Base-by-base conservation (phyloP, 1,284 basidiomycete genomes). In the Hemileia vastatrix region DNA sequence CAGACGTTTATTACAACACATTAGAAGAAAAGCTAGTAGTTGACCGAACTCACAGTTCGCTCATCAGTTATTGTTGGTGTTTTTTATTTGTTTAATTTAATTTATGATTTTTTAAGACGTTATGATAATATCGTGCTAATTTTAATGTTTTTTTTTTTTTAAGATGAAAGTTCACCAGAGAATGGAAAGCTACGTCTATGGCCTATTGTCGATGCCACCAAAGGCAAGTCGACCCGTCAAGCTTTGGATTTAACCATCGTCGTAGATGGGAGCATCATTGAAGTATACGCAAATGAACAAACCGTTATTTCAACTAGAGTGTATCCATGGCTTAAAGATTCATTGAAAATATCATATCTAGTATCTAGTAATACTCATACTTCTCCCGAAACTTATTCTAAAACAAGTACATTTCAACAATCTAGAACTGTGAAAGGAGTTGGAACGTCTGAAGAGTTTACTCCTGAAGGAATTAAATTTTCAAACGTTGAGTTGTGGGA, bases 241-340 rank as follows among this genome's bases (percentile, higher is more conserved):
- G 54, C 58, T 1, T 67, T 75, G 44, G 62, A 68, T 32, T 57
- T 75, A 27, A 66, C 65, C 0, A 66, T 76, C n/a, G 60, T 73
- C 23, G 58, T 75, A 24, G 74, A 76, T 60, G 67, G 69, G 57
- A 70, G 70, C 33, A 59, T 74, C 9, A 44, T 76, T n/a, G 73
- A 76, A 52, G 68, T 76, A 13, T 70, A 70, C 44, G 71, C 72
- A n/a, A 76, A 76, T 54, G 70, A 73, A 55, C 67, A 70, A 49
- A 64, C 67, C 23, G 65, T 70, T 4, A 64, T 76, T n/a, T 64
- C 74, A 4, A 73, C 73, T 15, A 66, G 73, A n/a, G 67, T 69
- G 9, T 76, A 75, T 64, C 65, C 65, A 11, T 66, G 57, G 57
- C 36, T 48, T 19, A 33, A 43, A 15, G 24, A 52, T 27, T 59